These are phyloP conservation scores for Globisporangium orthogonon DNA, from an alignment of 352 stramenopile genomes.

Conservation along the genomic window DNA sequence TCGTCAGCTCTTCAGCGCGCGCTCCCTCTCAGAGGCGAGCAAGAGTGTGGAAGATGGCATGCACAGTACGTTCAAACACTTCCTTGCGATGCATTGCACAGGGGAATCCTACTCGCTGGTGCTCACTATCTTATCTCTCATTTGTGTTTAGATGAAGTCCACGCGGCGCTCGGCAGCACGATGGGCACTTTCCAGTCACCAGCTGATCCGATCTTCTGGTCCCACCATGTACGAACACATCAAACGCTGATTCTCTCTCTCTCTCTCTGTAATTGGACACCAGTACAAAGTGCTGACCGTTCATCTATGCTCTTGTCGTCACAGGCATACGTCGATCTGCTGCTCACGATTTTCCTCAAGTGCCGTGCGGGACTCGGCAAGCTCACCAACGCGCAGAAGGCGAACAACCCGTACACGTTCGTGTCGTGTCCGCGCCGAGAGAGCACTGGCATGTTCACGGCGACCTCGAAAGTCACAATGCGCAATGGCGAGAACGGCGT, in stretches of 20 bases:
- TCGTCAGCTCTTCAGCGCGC: conserved; percentile 60
- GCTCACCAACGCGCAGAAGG: conserved; percentile 45
- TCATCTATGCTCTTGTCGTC: not conserved
- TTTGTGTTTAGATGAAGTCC: conserved; percentile 52
- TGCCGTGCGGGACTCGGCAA: conserved; percentile 62
- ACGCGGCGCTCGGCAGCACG: conserved; percentile 55
- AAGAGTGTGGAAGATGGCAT: conserved; percentile 63
- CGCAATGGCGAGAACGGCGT: conserved; percentile 41
- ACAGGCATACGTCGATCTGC: conserved; percentile 52
- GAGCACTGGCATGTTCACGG: conserved; percentile 1
- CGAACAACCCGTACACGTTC: conserved; percentile 60
- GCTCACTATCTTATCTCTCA: not conserved
- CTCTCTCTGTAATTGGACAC: no score
- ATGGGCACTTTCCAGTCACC: conserved; percentile 75
- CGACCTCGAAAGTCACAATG: conserved; percentile 41
- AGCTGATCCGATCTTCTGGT: conserved; percentile 84
- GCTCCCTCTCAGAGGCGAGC: conserved; percentile 55
- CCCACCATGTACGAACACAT: conserved; percentile 65
- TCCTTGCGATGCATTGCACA: not conserved
- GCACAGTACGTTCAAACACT: conserved; percentile 49
- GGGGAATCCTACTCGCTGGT: not conserved
- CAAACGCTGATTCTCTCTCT: no score
- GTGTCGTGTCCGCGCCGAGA: conserved; percentile 39
- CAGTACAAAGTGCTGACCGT: not conserved
- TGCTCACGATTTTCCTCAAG: conserved; percentile 85